phyloP scores from a whole-genome alignment of 257 asterid species.

The Ilex aquifolium region DNA sequence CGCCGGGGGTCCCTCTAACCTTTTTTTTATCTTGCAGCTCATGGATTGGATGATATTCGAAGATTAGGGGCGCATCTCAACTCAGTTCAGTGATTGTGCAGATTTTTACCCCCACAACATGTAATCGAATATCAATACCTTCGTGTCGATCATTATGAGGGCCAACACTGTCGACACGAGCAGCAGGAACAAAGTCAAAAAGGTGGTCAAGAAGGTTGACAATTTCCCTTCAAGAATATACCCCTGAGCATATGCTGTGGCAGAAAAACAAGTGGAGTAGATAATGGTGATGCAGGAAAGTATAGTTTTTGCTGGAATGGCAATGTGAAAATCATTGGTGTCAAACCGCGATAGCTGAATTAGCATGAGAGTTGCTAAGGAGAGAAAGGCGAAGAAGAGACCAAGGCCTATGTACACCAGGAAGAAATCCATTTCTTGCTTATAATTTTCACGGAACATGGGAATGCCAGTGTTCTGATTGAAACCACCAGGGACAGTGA shows the following conservation, averaged over 20 bases:
- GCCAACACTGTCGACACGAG: neutral
- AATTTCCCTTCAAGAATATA: neutral
- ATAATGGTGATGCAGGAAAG: neutral
- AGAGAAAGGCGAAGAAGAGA: neutral
- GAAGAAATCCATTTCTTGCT: too few relatives aligned
- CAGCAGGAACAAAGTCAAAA: neutral
- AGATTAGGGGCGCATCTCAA: too few relatives aligned
- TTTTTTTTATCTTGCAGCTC: too few relatives aligned
- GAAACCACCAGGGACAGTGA: neutral
- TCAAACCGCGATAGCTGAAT: neutral
- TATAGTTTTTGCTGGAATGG: neutral
- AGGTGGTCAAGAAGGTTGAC: neutral
- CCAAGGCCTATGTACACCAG: too few relatives aligned
- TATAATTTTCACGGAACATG: neutral
- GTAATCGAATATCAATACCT: neutral
- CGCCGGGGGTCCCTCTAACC: too few relatives aligned
- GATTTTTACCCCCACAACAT: too few relatives aligned
- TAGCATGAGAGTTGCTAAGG: neutral
- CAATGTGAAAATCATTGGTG: neutral
- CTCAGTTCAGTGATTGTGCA: too few relatives aligned
- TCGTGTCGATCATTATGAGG: neutral
- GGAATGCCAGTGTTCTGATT: neutral
- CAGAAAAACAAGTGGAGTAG: neutral
- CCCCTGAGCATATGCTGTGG: neutral
- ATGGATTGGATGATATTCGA: too few relatives aligned